Conservation (phyloP, 2,329 filamentous ascomycete genomes). For the Ploettnerulaceae sp. region DNA sequence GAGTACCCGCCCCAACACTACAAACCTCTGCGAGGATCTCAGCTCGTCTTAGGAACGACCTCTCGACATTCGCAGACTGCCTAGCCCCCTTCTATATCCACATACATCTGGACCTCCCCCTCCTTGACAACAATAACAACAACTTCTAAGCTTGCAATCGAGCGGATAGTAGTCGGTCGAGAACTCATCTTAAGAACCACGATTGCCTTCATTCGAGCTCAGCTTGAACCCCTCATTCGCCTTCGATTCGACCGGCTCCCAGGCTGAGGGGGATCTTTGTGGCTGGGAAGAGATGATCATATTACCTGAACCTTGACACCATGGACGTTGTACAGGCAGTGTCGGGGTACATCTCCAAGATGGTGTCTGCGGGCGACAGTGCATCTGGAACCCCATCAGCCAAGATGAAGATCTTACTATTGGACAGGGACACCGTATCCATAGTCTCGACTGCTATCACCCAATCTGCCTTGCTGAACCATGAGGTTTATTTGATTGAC, state of each 20-base stretch:
- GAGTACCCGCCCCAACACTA: too few relatives aligned
- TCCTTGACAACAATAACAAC: too few relatives aligned
- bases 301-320: conserved; percentile 19
- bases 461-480: conserved; percentile 87
- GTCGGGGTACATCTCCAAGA: conserved; percentile 92
- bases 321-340: conserved; percentile 96
- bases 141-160: too few relatives aligned
- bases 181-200: too few relatives aligned
- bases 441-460: conserved; percentile 95
- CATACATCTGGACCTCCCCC: too few relatives aligned
- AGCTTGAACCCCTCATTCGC: not conserved
- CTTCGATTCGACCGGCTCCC: not conserved
- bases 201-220: not conserved
- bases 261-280: not conserved
- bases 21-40: too few relatives aligned
- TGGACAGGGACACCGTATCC: conserved; percentile 89
- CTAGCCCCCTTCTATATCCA: too few relatives aligned
- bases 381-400: conserved; percentile 61
- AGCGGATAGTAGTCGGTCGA: too few relatives aligned
- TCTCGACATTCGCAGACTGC: too few relatives aligned
- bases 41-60: too few relatives aligned
- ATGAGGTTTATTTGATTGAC: conserved; percentile 97
- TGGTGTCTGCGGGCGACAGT: conserved; percentile 79
- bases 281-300: conserved; percentile 23
- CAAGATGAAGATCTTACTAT: conserved; percentile 97